A percentile compares a stretch with the other conserved stretches of the same genome.
Evolutionary conservation across 225 moss, liverwort and hornwort species (phyloP).

Genomic region (Pleurozium schreberi): DNA sequence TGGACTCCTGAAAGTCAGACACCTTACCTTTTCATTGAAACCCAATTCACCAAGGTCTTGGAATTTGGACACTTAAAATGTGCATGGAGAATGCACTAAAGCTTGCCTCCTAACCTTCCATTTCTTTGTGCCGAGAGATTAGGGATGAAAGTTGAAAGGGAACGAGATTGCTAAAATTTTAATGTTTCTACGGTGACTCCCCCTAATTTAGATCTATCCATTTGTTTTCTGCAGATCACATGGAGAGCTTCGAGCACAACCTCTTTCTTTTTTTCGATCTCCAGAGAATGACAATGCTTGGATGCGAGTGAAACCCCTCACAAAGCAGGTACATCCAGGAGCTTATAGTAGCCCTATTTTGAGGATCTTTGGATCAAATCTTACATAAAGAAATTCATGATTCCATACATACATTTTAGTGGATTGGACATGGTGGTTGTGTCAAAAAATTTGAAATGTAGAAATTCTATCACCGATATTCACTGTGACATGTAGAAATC

Average conservation of each 20-base stretch:
- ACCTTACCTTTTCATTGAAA: not conserved
- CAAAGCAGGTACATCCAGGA: conserved; percentile 50
- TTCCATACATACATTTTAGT: not conserved
- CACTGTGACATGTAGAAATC: not conserved
- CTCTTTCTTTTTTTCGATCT: conserved; percentile 57
- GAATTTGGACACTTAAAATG: not conserved
- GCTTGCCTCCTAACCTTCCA: not conserved
- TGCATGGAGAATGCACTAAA: not conserved
- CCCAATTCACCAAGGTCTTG: not conserved
- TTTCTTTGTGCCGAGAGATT: not conserved
- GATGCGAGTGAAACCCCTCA: conserved; percentile 84
- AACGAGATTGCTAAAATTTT: not conserved
- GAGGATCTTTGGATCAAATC: not conserved
- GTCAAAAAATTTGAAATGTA: not conserved
- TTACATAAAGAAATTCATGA: not conserved
- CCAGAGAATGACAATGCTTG: conserved; percentile 75
- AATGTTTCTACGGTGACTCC: not conserved
- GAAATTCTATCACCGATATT: not conserved
- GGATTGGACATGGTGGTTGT: not conserved
- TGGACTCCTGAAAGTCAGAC: not conserved
- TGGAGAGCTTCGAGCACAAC: conserved; percentile 74
- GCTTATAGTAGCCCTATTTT: not conserved
- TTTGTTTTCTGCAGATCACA: conserved; percentile 43
- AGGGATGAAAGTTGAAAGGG: not conserved
- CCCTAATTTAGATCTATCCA: not conserved